Conservation (phyloP, 2,329 filamentous ascomycete genomes). For the Fusarium verrucosum region DNA sequence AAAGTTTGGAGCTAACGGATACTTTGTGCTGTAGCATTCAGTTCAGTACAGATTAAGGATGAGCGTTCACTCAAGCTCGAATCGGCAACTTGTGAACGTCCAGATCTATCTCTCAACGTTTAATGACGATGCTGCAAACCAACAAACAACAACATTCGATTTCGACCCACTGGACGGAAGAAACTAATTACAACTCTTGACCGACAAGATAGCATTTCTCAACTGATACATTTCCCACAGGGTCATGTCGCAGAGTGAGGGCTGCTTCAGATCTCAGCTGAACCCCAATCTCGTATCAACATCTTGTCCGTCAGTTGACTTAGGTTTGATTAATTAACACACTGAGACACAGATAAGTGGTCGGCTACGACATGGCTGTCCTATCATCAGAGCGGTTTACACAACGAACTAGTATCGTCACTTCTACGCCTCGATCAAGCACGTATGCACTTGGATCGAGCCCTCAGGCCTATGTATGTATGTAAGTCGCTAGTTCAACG, state of each 20-base stretch:
- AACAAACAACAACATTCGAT: neutral
- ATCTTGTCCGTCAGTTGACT: constrained; percentile 7
- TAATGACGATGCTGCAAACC: neutral
- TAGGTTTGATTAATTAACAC: constrained; percentile 5
- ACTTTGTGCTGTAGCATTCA: neutral
- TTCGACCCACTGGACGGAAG: neutral
- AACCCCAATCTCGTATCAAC: neutral
- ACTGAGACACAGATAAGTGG: constrained; percentile 11
- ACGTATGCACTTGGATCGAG: constrained; percentile 10
- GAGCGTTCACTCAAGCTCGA: neutral
- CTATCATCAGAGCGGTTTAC: neutral
- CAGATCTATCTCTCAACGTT: neutral
- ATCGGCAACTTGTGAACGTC: neutral
- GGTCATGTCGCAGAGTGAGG: constrained; percentile 2
- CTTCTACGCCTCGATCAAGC: constrained; percentile 32
- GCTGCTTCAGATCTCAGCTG: neutral
- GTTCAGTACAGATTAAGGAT: neutral
- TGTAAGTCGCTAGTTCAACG: constrained; percentile 29
- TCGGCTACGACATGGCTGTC: neutral
- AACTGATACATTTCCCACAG: neutral
- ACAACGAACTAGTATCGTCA: constrained; percentile 21
- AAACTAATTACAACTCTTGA: neutral
- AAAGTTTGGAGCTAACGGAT: constrained; percentile 2
- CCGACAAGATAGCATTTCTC: constrained; percentile 3
- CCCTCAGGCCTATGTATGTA: neutral